Conservation (phyloP, 2,329 filamentous ascomycete genomes). For the Amauroascus niger region DNA sequence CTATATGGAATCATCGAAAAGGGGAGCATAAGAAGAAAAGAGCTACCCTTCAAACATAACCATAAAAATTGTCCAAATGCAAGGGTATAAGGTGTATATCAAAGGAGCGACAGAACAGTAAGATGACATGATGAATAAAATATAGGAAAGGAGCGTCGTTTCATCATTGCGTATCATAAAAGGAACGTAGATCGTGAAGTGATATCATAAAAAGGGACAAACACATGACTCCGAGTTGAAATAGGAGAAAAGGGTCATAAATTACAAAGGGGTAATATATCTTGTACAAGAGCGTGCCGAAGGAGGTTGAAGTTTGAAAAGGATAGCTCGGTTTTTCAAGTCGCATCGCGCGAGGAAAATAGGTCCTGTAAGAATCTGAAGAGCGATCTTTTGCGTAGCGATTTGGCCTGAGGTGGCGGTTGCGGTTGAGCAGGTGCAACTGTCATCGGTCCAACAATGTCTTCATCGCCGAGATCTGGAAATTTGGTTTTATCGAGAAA, state of each 20-base stretch:
- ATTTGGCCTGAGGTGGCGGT: conserved; percentile 32
- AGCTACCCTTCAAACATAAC: background rate
- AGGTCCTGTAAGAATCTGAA: conserved; percentile 38
- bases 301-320: background rate
- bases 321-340: background rate
- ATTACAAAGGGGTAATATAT: conserved; percentile 9
- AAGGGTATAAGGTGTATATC: background rate
- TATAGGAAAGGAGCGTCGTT: background rate
- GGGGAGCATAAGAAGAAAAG: background rate
- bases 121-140: conserved; percentile 4
- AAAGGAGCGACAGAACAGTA: conserved; percentile 13
- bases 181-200: conserved; percentile 14
- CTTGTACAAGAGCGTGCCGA: conserved; percentile 4
- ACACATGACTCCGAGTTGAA: conserved; percentile 7
- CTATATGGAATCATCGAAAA: background rate
- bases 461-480: conserved; percentile 74
- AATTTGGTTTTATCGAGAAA: conserved; percentile 62
- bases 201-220: conserved; percentile 3
- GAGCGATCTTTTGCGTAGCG: conserved; percentile 36
- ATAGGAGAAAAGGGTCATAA: conserved; percentile 1
- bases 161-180: conserved; percentile 7
- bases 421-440: conserved; percentile 35
- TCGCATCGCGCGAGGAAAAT: conserved; percentile 20
- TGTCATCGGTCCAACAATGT: conserved; percentile 90
- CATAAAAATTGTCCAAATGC: background rate